These are phyloP conservation scores for Calonectria leucothoes DNA, from an alignment of 2,329 filamentous ascomycete species.

Conservation along the genomic window DNA sequence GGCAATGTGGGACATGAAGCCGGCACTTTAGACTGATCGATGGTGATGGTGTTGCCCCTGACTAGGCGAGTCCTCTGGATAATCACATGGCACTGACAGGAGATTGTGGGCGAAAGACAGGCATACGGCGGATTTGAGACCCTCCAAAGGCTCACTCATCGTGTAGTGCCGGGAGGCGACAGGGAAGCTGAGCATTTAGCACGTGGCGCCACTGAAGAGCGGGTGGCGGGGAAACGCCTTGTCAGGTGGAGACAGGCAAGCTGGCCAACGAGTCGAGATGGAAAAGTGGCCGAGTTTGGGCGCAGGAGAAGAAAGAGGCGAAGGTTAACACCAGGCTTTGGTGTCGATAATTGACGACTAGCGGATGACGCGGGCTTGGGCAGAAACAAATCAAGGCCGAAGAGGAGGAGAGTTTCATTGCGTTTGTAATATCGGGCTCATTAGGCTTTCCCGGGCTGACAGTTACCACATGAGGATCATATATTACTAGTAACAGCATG, in stretches of 20 bases:
- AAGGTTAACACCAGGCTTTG: background rate
- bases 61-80: constrained; percentile 23
- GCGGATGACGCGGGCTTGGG: constrained; percentile 20
- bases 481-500: background rate
- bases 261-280: constrained; percentile 25
- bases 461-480: constrained; percentile 2
- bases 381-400: constrained; percentile 8
- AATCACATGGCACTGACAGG: constrained; percentile 4
- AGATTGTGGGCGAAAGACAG: constrained; percentile 25
- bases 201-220: constrained; percentile 44
- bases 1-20: constrained; percentile 22
- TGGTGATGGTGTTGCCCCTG: constrained; percentile 26
- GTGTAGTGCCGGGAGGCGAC: constrained; percentile 15
- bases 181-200: constrained; percentile 36
- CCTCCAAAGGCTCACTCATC: background rate
- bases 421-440: constrained; percentile 2
- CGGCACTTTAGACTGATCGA: constrained; percentile 21
- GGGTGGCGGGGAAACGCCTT: constrained; percentile 36
- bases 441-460: constrained; percentile 19
- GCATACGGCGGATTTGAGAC: background rate
- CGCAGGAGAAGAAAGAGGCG: background rate
- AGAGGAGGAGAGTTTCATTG: background rate
- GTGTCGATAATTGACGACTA: background rate
- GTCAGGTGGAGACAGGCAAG: constrained; percentile 33
- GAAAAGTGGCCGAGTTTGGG: constrained; percentile 8